These are phyloP conservation scores for Larix sibirica DNA, from an alignment of 83 land plant species.

Conservation along the genomic window DNA sequence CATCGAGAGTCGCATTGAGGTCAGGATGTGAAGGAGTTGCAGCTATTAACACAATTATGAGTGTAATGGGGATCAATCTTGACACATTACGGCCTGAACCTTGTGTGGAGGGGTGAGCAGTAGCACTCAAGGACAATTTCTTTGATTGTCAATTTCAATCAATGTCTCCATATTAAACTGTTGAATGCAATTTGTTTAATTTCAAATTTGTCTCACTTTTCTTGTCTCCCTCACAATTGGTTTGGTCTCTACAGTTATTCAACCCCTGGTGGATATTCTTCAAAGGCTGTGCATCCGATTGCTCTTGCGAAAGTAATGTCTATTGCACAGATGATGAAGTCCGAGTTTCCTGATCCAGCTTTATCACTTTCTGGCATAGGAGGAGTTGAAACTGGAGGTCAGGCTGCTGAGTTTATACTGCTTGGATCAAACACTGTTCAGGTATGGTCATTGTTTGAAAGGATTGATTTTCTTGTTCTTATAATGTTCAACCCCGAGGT, in stretches of 20 bases:
- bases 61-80: slow-evolving; percentile 98
- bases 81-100: slow-evolving; percentile 96
- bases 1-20: slow-evolving; percentile 79
- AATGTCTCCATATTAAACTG: neutral
- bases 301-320: slow-evolving; percentile 96
- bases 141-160: neutral
- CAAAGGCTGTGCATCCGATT: slow-evolving; percentile 96
- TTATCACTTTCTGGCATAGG: slow-evolving; percentile 95
- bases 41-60: slow-evolving; percentile 96
- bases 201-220: neutral
- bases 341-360: slow-evolving; percentile 66
- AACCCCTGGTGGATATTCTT: slow-evolving; percentile 96
- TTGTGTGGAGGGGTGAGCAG: slow-evolving; percentile 93
- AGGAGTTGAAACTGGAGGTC: slow-evolving; percentile 92
- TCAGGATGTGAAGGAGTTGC: slow-evolving; percentile 94
- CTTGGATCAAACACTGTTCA: slow-evolving; percentile 97
- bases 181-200: neutral
- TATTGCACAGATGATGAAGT: slow-evolving; percentile 93
- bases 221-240: neutral
- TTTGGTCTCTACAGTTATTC: slow-evolving; percentile 57
- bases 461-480: no score
- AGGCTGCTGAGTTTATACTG: slow-evolving; percentile 97
- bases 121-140: slow-evolving; percentile 15
- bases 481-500: no score
- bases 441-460: slow-evolving; percentile 30